A percentile compares a stretch with the other conserved stretches of the same genome.
phyloP scores from a whole-genome alignment of 164 flowering plant species.

The Berberis thunbergii region DNA sequence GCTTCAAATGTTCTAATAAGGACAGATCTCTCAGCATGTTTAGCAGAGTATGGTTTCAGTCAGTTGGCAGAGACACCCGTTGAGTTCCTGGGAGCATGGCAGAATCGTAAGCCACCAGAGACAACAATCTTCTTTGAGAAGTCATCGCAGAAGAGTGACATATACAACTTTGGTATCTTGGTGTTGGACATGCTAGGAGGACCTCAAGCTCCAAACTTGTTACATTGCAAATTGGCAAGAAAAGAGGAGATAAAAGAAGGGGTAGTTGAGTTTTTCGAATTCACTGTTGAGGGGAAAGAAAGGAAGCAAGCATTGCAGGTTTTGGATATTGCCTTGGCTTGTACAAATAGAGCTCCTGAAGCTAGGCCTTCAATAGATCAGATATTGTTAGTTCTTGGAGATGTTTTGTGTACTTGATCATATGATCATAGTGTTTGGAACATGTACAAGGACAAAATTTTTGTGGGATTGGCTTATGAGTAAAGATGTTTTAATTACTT shows the following conservation, averaged over 20 bases:
- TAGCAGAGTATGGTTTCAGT: conserved; percentile 39
- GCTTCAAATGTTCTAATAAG: conserved; percentile 36
- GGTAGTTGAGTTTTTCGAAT: conserved; percentile 24
- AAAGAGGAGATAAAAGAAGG: conserved; percentile 22
- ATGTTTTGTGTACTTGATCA: not conserved
- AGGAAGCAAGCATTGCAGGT: conserved; percentile 28
- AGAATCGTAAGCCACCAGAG: not conserved
- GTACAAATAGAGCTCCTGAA: conserved; percentile 21
- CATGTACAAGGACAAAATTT: not conserved
- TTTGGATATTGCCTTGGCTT: conserved; percentile 35
- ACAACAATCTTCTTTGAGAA: not conserved
- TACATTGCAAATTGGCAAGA: conserved; percentile 6
- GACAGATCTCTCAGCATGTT: conserved; percentile 31
- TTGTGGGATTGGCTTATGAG: no score
- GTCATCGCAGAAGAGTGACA: conserved; percentile 22
- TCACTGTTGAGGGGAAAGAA: conserved; percentile 20
- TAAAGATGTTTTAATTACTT: no score
- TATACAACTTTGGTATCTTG: not conserved
- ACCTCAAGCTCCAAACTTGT: conserved; percentile 6
- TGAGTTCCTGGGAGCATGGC: no score
- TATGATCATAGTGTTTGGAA: not conserved
- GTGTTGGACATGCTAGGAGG: conserved; percentile 14
- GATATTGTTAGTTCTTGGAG: conserved; percentile 13
- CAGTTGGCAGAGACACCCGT: conserved; percentile 26
- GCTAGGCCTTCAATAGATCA: conserved; percentile 31